Base-by-base conservation (phyloP, 148 eudicot species). In the Drosera capensis region DNA sequence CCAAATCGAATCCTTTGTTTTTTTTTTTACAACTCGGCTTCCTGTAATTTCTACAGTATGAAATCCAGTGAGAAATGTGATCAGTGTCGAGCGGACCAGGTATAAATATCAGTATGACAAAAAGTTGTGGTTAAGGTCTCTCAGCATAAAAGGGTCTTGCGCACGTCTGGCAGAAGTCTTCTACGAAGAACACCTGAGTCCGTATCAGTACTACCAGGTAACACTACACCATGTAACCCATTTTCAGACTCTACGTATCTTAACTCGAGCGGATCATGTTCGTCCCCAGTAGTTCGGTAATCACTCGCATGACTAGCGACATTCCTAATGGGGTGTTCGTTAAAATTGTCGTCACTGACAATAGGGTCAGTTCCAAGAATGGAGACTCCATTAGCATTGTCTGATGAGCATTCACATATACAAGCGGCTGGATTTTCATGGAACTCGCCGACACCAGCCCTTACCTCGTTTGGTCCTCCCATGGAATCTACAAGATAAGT, bases 351-450 rank as follows among this genome's bases (percentile, higher is more conserved):
- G 0, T 11, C 2, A 15, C n/a, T 34, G 38, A 34, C 9, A 4
- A 13, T 11, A 34, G 14, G 38, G n/a, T 34, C 38, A 34, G 9
- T 34, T 34, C n/a, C 9, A 34, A 34, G 9, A 11, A 13, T 34
- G 3, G 1, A 34, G 9, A 9, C 14, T 34, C 38, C n/a, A 2
- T 13, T 11, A 34, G 38, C 38, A 20, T 40, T 64, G 45, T 48
- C 62, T 18, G 18, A 43, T 7, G 56, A 44, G 5, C 48, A 54
- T 63, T 65, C 46, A 57, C 94, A 83, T 31, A 83, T 83, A 65
- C 94, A 83, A 25, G 86, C 40, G 16, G 61, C 40, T 22, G 94
- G 94, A 35, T 83, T 67, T 63, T 83, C 94, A 36, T 83, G 79
- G 52, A 83, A 83, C 52, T 57, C 75, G 5, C 78, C 75, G 35